A percentile compares a stretch with the other conserved stretches of the same genome.
Evolutionary conservation across 1,284 basidiomycete genomes (phyloP).

Genomic region (Sanghuangporus weigelae): DNA sequence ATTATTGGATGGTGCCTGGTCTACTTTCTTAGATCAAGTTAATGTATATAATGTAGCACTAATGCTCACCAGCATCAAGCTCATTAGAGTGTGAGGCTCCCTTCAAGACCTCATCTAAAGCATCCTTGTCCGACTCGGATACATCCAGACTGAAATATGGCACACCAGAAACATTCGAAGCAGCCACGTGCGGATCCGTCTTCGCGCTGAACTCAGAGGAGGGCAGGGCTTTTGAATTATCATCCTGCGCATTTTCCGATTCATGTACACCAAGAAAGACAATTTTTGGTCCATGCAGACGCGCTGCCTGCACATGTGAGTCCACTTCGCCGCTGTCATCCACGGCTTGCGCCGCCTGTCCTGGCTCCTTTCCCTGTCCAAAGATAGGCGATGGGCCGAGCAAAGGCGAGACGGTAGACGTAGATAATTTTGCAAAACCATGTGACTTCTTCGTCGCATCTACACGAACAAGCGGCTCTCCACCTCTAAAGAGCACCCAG

Average conservation of each 20-base stretch:
- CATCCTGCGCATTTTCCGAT: slow-evolving; percentile 31
- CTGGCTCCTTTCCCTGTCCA: slow-evolving; percentile 56
- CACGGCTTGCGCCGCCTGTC: slow-evolving; percentile 32
- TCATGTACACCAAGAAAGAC: slow-evolving; percentile 83
- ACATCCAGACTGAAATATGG: slow-evolving; percentile 82
- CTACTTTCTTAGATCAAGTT: slow-evolving; percentile 26
- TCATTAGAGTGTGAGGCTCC: slow-evolving; percentile 28
- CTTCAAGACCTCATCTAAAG: slow-evolving; percentile 42
- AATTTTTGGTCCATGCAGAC: slow-evolving; percentile 51
- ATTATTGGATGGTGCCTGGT: not conserved
- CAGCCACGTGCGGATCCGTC: slow-evolving; percentile 32
- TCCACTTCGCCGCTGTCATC: slow-evolving; percentile 32
- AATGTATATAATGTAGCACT: not conserved
- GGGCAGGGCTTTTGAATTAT: slow-evolving; percentile 44
- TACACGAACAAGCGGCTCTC: slow-evolving; percentile 52
- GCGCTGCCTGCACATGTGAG: slow-evolving; percentile 55
- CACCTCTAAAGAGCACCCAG: slow-evolving; percentile 73
- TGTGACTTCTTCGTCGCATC: slow-evolving; percentile 28
- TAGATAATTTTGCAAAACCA: slow-evolving; percentile 48
- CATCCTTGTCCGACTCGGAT: slow-evolving; percentile 41
- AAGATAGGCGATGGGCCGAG: slow-evolving; percentile 52
- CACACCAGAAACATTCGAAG: slow-evolving; percentile 62
- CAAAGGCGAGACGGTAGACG: slow-evolving; percentile 43
- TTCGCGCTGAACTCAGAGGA: slow-evolving; percentile 53
- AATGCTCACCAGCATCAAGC: slow-evolving; percentile 2